phyloP scores from a whole-genome alignment of 1,284 basidiomycete species.

The Salmacisia buchloeana region DNA sequence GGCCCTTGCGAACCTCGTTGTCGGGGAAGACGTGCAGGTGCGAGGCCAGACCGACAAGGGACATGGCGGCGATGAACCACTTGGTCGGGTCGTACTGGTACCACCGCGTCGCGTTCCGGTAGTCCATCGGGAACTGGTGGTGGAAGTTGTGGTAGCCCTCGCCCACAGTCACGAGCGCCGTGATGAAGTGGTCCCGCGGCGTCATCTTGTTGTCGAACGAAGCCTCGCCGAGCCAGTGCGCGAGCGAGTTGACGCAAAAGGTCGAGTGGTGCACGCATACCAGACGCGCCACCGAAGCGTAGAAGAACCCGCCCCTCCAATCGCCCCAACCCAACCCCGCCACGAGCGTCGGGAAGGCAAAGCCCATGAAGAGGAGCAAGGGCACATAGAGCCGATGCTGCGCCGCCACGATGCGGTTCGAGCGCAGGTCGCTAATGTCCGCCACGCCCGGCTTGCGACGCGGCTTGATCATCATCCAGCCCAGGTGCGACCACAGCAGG shows the following conservation, averaged over 20 bases:
- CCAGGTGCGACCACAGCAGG: constrained; percentile 49
- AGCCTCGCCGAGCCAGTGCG: constrained; percentile 49
- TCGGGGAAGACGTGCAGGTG: constrained; percentile 50
- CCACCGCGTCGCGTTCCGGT: constrained; percentile 46
- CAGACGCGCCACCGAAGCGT: constrained; percentile 42
- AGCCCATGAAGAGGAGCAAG: constrained; percentile 45
- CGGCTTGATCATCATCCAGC: constrained; percentile 51
- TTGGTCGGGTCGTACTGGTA: constrained; percentile 50
- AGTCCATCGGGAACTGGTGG: constrained; percentile 51
- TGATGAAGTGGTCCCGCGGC: constrained; percentile 3
- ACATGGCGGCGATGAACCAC: constrained; percentile 46
- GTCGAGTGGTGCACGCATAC: constrained; percentile 50
- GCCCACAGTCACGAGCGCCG: constrained; percentile 32
- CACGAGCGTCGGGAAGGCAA: constrained; percentile 45
- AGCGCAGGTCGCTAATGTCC: constrained; percentile 45
- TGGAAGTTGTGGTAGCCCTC: constrained; percentile 51
- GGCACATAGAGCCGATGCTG: constrained; percentile 49
- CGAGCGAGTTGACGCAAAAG: constrained; percentile 50
- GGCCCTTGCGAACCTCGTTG: constrained; percentile 49
- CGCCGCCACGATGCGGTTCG: constrained; percentile 46
- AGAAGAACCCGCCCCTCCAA: constrained; percentile 50
- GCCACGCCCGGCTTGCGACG: constrained; percentile 49
- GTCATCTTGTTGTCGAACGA: constrained; percentile 14
- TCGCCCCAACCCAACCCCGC: constrained; percentile 47
- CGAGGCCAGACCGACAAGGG: constrained; percentile 39